Conservation (phyloP, 192 early-diverging fungal genomes). For the Backusella mclennaniae region DNA sequence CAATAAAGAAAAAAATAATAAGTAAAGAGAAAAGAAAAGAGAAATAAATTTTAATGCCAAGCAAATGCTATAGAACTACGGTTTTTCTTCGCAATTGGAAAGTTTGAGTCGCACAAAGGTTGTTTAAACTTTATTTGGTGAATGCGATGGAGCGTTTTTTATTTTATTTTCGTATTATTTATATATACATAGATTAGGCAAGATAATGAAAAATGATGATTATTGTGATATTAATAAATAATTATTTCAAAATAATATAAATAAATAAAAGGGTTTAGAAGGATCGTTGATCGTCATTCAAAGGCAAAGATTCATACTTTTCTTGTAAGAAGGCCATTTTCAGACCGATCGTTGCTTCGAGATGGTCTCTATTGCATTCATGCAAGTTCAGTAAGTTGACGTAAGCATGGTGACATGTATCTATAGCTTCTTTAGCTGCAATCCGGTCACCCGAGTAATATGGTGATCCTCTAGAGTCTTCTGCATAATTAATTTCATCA, state of each 20-base stretch:
- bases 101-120: neutral
- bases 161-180: conserved; percentile 2
- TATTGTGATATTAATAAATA: neutral
- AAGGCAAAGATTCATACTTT: conserved; percentile 15
- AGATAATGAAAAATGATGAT: neutral
- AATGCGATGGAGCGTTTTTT: neutral
- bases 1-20: neutral
- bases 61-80: neutral
- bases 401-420: conserved; percentile 30
- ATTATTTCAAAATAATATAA: neutral
- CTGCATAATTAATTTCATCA: conserved; percentile 34
- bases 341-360: neutral
- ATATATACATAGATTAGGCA: neutral
- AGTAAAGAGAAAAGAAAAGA: neutral
- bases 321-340: conserved; percentile 7
- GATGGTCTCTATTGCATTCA: neutral
- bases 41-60: neutral
- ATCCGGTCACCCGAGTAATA: conserved; percentile 44
- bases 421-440: conserved; percentile 35
- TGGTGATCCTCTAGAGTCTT: conserved; percentile 41
- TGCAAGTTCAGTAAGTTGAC: conserved; percentile 19
- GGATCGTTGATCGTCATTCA: conserved; percentile 7
- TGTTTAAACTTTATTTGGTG: neutral
- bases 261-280: neutral
- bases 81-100: neutral